Evolutionary conservation across 768 basidiomycete genomes (phyloP).

Genomic region (Rhizopogon vesiculosus): DNA sequence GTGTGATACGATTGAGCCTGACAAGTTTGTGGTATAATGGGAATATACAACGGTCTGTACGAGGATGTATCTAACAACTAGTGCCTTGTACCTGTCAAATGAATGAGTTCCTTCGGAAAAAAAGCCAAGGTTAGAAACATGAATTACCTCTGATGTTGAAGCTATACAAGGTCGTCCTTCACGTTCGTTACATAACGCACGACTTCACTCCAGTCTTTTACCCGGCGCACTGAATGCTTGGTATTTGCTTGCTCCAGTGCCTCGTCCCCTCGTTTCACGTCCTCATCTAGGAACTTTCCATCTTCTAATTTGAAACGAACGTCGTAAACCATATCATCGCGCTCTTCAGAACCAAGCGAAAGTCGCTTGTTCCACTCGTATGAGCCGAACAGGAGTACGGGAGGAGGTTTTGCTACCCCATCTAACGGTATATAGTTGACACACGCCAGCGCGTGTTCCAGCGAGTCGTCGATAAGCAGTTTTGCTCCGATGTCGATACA

Average conservation of each 20-base stretch:
- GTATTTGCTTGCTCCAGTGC: slow-evolving; percentile 39
- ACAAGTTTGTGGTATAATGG: background rate
- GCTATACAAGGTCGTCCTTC: background rate
- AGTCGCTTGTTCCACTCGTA: slow-evolving; percentile 73
- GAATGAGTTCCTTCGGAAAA: no score
- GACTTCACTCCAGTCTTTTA: slow-evolving; percentile 57
- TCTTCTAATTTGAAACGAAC: slow-evolving; percentile 42
- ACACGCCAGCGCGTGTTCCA: slow-evolving; percentile 70
- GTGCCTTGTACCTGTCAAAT: background rate
- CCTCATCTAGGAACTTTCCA: slow-evolving; percentile 56
- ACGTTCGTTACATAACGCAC: slow-evolving; percentile 16
- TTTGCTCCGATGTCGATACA: slow-evolving; percentile 59
- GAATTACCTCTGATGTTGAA: background rate
- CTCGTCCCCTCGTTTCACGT: slow-evolving; percentile 23
- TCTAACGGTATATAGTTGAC: slow-evolving; percentile 24
- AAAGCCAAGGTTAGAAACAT: background rate
- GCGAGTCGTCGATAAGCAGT: slow-evolving; percentile 74
- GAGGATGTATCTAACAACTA: background rate
- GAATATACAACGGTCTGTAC: background rate
- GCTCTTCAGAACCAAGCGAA: slow-evolving; percentile 39
- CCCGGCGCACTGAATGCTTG: slow-evolving; percentile 43
- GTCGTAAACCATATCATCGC: slow-evolving; percentile 52
- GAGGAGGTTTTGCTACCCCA: slow-evolving; percentile 29
- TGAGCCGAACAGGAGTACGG: slow-evolving; percentile 68
- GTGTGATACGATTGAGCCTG: background rate